A percentile compares a stretch with the other conserved stretches of the same genome.
phyloP scores from a whole-genome alignment of 768 basidiomycete genomes.

The Tulasnella sp. region DNA sequence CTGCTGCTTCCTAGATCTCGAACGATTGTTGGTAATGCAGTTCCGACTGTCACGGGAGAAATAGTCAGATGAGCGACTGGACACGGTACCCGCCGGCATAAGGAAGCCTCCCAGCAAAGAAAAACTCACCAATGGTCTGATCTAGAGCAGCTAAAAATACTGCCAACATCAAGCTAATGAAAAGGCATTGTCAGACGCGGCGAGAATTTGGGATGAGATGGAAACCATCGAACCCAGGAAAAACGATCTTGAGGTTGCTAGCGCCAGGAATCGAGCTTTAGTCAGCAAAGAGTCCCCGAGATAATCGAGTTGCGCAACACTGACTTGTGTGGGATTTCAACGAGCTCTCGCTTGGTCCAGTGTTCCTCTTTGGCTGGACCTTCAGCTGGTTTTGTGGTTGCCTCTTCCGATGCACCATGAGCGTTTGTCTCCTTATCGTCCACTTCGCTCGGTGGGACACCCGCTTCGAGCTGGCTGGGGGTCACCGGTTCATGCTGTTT shows the following conservation, averaged over 20 bases:
- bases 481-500: not conserved
- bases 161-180: slow-evolving; percentile 27
- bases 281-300: not conserved
- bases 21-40: slow-evolving; percentile 73
- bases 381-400: not conserved
- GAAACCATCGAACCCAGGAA: slow-evolving; percentile 25
- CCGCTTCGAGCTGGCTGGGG: slow-evolving; percentile 5
- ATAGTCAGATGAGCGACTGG: not conserved
- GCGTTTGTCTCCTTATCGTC: not conserved
- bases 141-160: slow-evolving; percentile 47
- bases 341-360: not conserved
- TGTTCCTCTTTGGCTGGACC: not conserved
- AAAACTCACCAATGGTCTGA: slow-evolving; percentile 35
- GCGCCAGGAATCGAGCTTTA: not conserved
- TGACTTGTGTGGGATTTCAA: not conserved
- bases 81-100: not conserved
- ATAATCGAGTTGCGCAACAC: not conserved
- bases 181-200: not conserved
- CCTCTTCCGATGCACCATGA: not conserved
- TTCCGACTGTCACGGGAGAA: slow-evolving; percentile 35
- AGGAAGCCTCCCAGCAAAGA: not conserved
- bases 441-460: slow-evolving; percentile 1
- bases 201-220: not conserved
- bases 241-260: slow-evolving; percentile 31
- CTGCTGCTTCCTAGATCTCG: slow-evolving; percentile 58